phyloP scores from a whole-genome alignment of 2,329 filamentous ascomycete genomes.

The Talaromyces sp. region DNA sequence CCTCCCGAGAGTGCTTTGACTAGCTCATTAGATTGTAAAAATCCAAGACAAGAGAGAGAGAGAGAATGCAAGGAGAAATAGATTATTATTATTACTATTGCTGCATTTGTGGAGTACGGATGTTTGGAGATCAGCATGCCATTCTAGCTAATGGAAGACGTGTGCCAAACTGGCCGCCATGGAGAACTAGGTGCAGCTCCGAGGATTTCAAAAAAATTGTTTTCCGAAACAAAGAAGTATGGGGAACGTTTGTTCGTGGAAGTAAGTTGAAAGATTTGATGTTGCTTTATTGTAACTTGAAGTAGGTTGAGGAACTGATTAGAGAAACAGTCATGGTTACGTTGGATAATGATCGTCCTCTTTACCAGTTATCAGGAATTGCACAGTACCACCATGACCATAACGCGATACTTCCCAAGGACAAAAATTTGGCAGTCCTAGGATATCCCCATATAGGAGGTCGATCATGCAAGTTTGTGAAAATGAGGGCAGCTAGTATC shows the following conservation, averaged over 20 bases:
- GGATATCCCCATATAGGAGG: neutral
- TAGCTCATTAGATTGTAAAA: no score
- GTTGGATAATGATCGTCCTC: neutral
- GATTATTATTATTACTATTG: no score
- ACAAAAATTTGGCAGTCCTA: constrained; percentile 3
- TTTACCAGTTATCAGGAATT: constrained; percentile 7
- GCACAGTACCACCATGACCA: neutral
- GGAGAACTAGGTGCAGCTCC: constrained; percentile 2
- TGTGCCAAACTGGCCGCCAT: neutral
- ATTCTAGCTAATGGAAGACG: constrained; percentile 3
- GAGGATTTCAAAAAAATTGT: constrained; percentile 4
- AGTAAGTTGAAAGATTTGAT: neutral
- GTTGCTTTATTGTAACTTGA: neutral
- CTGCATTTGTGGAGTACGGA: neutral
- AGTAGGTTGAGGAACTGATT: neutral
- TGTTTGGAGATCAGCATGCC: neutral
- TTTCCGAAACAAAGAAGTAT: constrained; percentile 4
- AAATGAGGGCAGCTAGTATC: neutral
- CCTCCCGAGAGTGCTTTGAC: no score
- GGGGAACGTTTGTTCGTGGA: constrained; percentile 2
- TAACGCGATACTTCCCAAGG: neutral
- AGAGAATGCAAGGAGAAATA: no score
- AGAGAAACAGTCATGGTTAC: constrained; percentile 3
- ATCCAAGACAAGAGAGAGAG: no score
- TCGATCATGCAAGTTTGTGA: constrained; percentile 3